These are phyloP conservation scores for Venturia carpophila DNA, from an alignment of 2,329 filamentous ascomycete species.

Conservation along the genomic window DNA sequence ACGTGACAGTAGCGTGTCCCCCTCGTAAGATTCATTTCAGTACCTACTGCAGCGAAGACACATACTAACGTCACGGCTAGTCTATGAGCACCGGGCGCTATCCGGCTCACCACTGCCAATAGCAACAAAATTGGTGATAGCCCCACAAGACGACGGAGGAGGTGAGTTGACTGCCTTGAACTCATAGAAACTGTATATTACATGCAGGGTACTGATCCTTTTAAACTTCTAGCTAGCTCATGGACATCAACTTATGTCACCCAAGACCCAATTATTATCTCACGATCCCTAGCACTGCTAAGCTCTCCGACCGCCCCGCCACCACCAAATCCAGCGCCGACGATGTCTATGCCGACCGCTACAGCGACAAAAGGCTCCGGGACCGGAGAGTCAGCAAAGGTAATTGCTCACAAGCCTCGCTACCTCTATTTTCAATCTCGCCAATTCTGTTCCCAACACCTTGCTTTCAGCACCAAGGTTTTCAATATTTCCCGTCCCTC, in stretches of 20 bases:
- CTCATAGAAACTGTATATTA: neutral
- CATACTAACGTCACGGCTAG: neutral
- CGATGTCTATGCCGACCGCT: neutral
- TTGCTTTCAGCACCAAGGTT: too few species aligned
- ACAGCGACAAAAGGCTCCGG: neutral
- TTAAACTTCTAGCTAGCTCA: neutral
- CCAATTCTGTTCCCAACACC: too few species aligned
- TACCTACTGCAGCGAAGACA: neutral
- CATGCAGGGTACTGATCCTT: neutral
- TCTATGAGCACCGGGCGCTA: neutral
- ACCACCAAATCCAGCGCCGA: neutral
- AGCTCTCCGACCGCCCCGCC: neutral
- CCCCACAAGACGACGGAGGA: neutral
- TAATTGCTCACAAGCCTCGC: neutral
- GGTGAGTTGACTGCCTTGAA: neutral
- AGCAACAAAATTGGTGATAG: neutral
- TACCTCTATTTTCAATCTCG: neutral
- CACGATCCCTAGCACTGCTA: neutral
- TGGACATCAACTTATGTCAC: neutral
- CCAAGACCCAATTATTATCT: neutral
- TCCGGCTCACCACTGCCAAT: neutral
- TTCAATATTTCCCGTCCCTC: too few species aligned
- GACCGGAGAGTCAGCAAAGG: neutral
- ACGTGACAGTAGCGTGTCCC: neutral
- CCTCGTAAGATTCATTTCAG: neutral